Evolutionary conservation across 2,329 filamentous ascomycete genomes (phyloP), one percentile per base, ranked within the genome.

Genomic region (Arthrocladium fulminans): DNA sequence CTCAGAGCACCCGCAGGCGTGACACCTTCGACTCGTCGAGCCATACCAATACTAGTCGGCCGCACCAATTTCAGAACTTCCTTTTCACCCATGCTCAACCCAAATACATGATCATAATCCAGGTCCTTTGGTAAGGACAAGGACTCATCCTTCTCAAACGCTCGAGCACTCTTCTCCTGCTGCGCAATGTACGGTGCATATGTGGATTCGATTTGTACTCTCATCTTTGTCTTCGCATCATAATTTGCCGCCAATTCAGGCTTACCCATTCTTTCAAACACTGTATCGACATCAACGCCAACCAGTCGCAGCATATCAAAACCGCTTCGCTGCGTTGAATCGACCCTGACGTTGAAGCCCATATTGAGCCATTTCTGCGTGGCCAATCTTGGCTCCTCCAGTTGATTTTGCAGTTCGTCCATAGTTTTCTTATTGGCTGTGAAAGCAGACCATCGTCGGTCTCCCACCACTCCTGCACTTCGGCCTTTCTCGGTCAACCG

Each of bases 1-100:
- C 67, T 60, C 50, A 73, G 56, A 5, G 68, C 67, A 25, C 70
- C 71, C 12, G 63, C 61, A 12, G 71, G 71, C 10, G 71, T 73
- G 17, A 76, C 74, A 2, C 90, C 90, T 66, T 98, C 92, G 9
- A 96, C 79, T 12, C 92, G 73, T 42, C 88, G 75, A 25, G 90
- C 90, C 74, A 96, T 92, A 0, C 87, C 90, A 19, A 98, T 73
- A 52, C 80, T 94, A 66, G 94, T 87, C 0, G 92, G 92, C 45
- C 79, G 72, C 1, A 87, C 84, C 2, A 73, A 70, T 50, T 77
- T 75, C 29, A 98, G 72, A 3, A 83, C 75, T 23, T 79, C 74
- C 65, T 79, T 83, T 70, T 97, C 92, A 50, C 87, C 88, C 30
- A 80, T 76, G 48, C 86, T 88, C 45, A 98, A 71, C 0, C 88